phyloP scores from a whole-genome alignment of 1,284 basidiomycete species.

The Fomitopsis schrenkii region DNA sequence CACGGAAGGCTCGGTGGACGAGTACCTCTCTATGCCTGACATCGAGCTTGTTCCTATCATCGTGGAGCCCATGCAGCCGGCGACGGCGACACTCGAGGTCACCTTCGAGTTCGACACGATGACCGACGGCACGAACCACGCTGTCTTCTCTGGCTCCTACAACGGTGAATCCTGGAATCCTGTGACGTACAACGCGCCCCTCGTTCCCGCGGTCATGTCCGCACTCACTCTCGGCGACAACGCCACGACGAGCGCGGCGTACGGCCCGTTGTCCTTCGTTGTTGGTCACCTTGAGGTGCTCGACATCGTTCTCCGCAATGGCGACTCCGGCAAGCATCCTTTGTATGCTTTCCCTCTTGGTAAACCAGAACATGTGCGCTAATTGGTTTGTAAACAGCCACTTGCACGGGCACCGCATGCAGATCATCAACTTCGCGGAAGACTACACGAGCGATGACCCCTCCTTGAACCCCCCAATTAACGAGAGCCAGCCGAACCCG shows the following conservation, averaged over 20 bases:
- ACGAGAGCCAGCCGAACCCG: conserved; percentile 78
- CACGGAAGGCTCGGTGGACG: conserved; percentile 45
- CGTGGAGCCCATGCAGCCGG: conserved; percentile 35
- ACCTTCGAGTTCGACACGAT: conserved; percentile 65
- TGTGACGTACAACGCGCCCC: conserved; percentile 64
- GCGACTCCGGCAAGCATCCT: conserved; percentile 74
- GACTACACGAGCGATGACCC: conserved; percentile 80
- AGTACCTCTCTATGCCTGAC: conserved; percentile 60
- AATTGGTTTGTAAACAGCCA: conserved; percentile 43
- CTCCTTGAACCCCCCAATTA: conserved; percentile 74
- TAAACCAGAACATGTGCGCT: not conserved
- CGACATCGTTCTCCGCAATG: conserved; percentile 80
- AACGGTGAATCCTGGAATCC: not conserved
- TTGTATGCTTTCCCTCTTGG: conserved; percentile 49
- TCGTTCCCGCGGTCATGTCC: conserved; percentile 76
- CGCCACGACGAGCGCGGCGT: conserved; percentile 64
- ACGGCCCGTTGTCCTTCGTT: conserved; percentile 77
- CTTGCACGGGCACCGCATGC: conserved; percentile 79
- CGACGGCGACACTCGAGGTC: conserved; percentile 54
- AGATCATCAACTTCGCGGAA: conserved; percentile 68
- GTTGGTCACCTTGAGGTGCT: conserved; percentile 74
- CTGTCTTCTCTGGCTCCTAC: conserved; percentile 56
- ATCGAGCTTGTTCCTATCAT: conserved; percentile 54
- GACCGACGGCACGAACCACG: conserved; percentile 77
- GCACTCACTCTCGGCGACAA: conserved; percentile 72